These are phyloP conservation scores for Penicillium sp. DNA, from an alignment of 2,329 filamentous ascomycete species.

Conservation along the genomic window DNA sequence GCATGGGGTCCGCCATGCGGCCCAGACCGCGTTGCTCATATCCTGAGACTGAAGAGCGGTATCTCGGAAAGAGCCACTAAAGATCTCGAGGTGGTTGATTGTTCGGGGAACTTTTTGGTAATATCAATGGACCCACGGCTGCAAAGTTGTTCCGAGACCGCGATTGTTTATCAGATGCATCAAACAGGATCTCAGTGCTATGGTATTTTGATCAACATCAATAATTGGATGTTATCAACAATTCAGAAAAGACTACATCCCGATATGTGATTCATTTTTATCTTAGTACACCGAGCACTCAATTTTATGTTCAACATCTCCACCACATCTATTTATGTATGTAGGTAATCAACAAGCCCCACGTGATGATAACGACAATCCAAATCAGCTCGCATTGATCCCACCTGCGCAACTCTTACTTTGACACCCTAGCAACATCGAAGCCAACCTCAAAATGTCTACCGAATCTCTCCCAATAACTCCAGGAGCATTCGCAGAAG, in stretches of 20 bases:
- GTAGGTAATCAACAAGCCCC: neutral
- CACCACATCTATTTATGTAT: neutral
- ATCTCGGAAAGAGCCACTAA: neutral
- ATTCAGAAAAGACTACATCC: too few species aligned
- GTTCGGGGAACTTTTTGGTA: slow-evolving; percentile 19
- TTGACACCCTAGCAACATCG: neutral
- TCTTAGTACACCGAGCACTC: neutral
- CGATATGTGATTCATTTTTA: neutral
- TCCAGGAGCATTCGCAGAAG: slow-evolving; percentile 52
- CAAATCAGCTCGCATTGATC: neutral
- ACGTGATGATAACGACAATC: slow-evolving; percentile 21
- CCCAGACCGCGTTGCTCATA: slow-evolving; percentile 46
- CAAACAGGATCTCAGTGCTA: neutral
- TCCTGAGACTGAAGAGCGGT: slow-evolving; percentile 24
- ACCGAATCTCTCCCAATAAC: slow-evolving; percentile 50
- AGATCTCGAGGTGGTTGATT: neutral
- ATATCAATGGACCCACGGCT: slow-evolving; percentile 2
- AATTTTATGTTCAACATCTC: neutral
- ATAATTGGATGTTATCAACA: too few species aligned
- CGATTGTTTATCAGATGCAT: neutral
- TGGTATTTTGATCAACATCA: too few species aligned
- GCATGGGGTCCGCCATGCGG: slow-evolving; percentile 45
- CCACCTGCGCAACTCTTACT: neutral
- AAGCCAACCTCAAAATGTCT: slow-evolving; percentile 46
- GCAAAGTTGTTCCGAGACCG: slow-evolving; percentile 8